Percentiles rank a stretch among this genome's conserved stretches.
These are phyloP conservation scores for Suhomyces faveliae DNA, from an alignment of 805 yeast species.

Conservation along the genomic window DNA sequence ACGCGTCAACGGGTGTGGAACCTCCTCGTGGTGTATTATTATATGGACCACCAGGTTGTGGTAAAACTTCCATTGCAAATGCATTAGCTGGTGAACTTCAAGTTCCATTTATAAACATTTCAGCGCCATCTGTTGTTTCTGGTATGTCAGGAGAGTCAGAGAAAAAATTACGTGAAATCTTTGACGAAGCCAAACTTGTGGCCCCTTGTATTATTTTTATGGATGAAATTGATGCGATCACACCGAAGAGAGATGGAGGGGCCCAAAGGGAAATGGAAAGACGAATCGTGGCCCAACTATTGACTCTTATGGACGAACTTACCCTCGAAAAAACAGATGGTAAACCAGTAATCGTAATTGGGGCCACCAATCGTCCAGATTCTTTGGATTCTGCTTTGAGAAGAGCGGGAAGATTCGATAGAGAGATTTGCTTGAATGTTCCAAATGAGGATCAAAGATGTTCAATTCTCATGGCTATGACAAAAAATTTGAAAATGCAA, in stretches of 20 bases:
- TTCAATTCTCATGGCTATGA: constrained; percentile 73
- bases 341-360: constrained; percentile 88
- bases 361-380: constrained; percentile 97
- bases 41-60: constrained; percentile 99
- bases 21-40: constrained; percentile 91
- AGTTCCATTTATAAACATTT: constrained; percentile 85
- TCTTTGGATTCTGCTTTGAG: constrained; percentile 91
- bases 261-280: constrained; percentile 98
- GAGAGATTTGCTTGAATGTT: constrained; percentile 92
- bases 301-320: constrained; percentile 92
- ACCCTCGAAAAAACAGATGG: constrained; percentile 86
- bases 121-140: constrained; percentile 95
- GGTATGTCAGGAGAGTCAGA: constrained; percentile 99
- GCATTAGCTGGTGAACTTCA: constrained; percentile 93
- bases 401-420: constrained; percentile 94
- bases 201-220: constrained; percentile 94
- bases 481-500: constrained; percentile 56
- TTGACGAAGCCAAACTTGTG: constrained; percentile 83
- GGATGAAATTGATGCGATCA: constrained; percentile 97
- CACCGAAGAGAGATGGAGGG: constrained; percentile 93
- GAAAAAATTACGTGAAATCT: constrained; percentile 86
- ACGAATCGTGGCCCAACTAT: constrained; percentile 90
- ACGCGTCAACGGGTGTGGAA: constrained; percentile 81
- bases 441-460: constrained; percentile 84
- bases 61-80: constrained; percentile 94